Percentiles rank a stretch among this genome's conserved stretches.
Evolutionary conservation across 2,329 filamentous ascomycete genomes (phyloP).

Genomic region (Pseudogymnoascus sp.): DNA sequence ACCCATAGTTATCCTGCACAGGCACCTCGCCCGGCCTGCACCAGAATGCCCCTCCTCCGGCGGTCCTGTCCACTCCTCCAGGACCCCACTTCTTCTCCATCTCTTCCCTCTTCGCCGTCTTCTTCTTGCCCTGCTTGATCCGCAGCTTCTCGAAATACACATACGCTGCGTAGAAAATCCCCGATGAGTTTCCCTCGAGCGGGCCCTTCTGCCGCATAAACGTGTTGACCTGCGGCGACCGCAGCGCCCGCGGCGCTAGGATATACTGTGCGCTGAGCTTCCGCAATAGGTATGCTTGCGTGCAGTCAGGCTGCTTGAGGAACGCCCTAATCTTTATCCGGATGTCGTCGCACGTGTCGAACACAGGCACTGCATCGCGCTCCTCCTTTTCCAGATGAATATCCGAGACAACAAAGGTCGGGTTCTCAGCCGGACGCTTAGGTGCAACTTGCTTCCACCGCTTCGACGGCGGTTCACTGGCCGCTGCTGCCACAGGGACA

Average conservation of each 20-base stretch:
- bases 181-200: conserved; percentile 39
- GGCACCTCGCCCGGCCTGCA: background rate
- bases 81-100: conserved; percentile 36
- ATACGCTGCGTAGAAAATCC: conserved; percentile 46
- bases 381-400: conserved; percentile 42
- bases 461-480: background rate
- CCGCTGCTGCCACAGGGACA: background rate
- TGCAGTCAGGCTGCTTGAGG: conserved; percentile 39
- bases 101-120: conserved; percentile 40
- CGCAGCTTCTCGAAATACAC: conserved; percentile 53
- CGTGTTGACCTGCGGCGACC: conserved; percentile 36
- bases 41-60: background rate
- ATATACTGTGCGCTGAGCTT: conserved; percentile 37
- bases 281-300: conserved; percentile 43
- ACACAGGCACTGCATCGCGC: conserved; percentile 38
- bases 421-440: background rate
- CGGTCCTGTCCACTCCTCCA: background rate
- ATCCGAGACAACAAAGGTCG: conserved; percentile 33
- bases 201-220: conserved; percentile 44
- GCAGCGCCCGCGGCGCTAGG: conserved; percentile 31
- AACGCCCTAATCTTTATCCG: conserved; percentile 47
- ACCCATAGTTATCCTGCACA: background rate
- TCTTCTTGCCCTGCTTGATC: conserved; percentile 42
- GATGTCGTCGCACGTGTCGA: conserved; percentile 49
- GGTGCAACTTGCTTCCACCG: background rate